Evolutionary conservation across 345 rosid genomes (phyloP), one percentile per base, ranked within the genome.

Genomic region (Acer campestre): DNA sequence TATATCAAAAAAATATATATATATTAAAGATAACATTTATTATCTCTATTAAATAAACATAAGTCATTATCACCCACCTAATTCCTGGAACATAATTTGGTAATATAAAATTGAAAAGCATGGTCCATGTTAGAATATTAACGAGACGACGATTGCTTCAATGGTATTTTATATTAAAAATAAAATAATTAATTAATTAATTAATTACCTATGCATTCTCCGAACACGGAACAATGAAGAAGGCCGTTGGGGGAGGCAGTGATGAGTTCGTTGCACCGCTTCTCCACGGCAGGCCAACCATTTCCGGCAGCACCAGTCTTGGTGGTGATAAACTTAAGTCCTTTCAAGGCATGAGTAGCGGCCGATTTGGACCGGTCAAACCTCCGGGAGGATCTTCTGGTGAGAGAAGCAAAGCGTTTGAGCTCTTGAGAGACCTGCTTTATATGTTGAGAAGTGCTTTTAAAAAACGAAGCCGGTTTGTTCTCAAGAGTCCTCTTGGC

Each of bases 381-480:
- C 16, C 90, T 79, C 2, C 80, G 38, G 1, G 91, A 51, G 0
- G 93, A 78, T 63, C 92, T 78, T 76, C 87, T 79, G 0, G 98
- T 85, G 61, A 88, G 78, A 16, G 89, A 90, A 67, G 89, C 66
- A 29, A 88, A 59, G 13, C 98, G 93, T 42, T 85, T 83, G 44
- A 94, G 91, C 86, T 94, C 98, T 64, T 88, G 94, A 0, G 98
- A 93, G 18, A 91, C 94, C 77, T 94, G 94, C 75, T 81, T 90
- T 73, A 95, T 79, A 2, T 83, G 83, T 14, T 92, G 86, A 1
- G 98, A 90, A 14, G 94, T 88, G 84, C 84, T 91, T 59, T 92
- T 82, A 25, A 92, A 86, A 82, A 92, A 75, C 2, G 92, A 80
- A 2, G 88, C 55, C 4, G 91, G 77, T 51, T 82, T 87, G 73